A percentile compares a stretch with the other conserved stretches of the same genome.
Evolutionary conservation across 257 asterid genomes (phyloP).

Genomic region (Primulina huaijiensis): DNA sequence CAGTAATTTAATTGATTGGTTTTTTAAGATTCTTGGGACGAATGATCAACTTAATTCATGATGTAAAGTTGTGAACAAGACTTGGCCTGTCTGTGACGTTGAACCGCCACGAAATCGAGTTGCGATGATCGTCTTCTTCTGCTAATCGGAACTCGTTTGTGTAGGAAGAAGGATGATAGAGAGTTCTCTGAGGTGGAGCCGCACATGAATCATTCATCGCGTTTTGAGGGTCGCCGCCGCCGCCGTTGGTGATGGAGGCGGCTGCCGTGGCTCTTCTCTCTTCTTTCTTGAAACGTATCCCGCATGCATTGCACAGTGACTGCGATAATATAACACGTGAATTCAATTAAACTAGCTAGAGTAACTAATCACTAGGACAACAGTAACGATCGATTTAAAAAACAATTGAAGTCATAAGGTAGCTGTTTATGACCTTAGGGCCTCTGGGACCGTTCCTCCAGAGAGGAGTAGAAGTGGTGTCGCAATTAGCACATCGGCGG

Average conservation of each 20-base stretch:
- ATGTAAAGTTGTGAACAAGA: constrained; percentile 68
- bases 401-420: too few relatives aligned
- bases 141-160: constrained; percentile 47
- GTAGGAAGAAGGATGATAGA: constrained; percentile 32
- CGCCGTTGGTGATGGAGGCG: constrained; percentile 36
- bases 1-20: too few relatives aligned
- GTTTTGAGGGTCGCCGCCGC: constrained; percentile 35
- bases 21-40: too few relatives aligned
- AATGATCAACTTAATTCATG: constrained; percentile 23
- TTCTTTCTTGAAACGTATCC: constrained; percentile 93
- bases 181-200: constrained; percentile 46
- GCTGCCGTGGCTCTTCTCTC: constrained; percentile 93
- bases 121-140: constrained; percentile 14
- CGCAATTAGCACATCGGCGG: constrained; percentile 95
- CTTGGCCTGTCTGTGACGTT: constrained; percentile 66
- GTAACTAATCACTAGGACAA: too few relatives aligned
- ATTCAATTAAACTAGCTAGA: too few relatives aligned
- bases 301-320: constrained; percentile 98
- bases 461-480: constrained; percentile 91
- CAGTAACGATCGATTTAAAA: too few relatives aligned
- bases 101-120: constrained; percentile 31
- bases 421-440: constrained; percentile 40
- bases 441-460: constrained; percentile 97
- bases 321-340: constrained; percentile 28
- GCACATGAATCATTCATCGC: constrained; percentile 41